These are phyloP conservation scores for Andrographis paniculata DNA, from an alignment of 305 asterid genomes.

Conservation along the genomic window DNA sequence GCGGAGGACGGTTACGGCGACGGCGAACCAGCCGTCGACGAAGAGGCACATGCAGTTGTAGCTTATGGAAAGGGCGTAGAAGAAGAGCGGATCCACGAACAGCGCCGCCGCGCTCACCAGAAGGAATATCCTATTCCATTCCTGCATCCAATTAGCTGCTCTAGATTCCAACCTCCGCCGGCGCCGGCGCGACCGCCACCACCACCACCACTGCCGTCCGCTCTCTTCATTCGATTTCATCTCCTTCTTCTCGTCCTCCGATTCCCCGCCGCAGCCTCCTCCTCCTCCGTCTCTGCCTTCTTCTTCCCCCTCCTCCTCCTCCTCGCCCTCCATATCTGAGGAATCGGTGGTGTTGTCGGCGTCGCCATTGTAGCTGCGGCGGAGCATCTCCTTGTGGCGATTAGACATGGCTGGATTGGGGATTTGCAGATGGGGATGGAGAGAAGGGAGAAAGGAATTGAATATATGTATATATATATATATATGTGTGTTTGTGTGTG, in stretches of 20 bases:
- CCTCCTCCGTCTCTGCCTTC: not conserved
- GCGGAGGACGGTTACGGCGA: constrained; percentile 71
- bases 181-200: constrained; percentile 30
- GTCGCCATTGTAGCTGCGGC: constrained; percentile 15
- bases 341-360: constrained; percentile 16
- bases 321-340: not conserved
- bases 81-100: constrained; percentile 77
- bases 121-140: constrained; percentile 84
- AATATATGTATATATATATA: too few species aligned
- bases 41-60: constrained; percentile 77
- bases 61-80: constrained; percentile 75
- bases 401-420: constrained; percentile 29
- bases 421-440: too few species aligned
- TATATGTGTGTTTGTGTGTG: too few species aligned
- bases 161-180: constrained; percentile 43
- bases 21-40: constrained; percentile 89
- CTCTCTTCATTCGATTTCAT: not conserved
- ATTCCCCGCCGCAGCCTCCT: too few species aligned
- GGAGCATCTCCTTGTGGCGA: constrained; percentile 32
- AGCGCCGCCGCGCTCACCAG: constrained; percentile 63
- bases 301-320: constrained; percentile 11
- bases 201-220: constrained; percentile 10
- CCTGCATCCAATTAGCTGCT: constrained; percentile 57
- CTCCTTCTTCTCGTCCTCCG: constrained; percentile 10
- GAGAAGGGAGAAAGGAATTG: too few species aligned